These are phyloP conservation scores for Massariosphaeria phaeospora DNA, from an alignment of 495 filamentous ascomycete genomes.

Conservation along the genomic window DNA sequence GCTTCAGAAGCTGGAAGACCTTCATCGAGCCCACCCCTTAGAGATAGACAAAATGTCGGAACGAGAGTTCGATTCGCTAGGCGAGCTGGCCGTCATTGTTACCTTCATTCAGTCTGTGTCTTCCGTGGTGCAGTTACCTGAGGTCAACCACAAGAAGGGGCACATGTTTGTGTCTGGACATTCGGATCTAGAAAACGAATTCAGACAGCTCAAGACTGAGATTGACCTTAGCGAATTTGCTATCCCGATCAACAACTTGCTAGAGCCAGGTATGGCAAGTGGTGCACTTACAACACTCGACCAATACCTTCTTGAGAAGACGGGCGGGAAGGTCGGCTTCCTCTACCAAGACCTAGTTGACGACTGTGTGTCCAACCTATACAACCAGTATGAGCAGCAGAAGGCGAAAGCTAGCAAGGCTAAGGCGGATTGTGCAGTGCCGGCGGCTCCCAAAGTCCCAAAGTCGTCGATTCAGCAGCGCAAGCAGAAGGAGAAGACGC, in stretches of 20 bases:
- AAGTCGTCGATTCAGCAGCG: not conserved
- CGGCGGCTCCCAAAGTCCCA: not conserved
- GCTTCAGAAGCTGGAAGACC: slow-evolving; percentile 8
- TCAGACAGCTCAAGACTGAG: slow-evolving; percentile 8
- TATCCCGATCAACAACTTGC: slow-evolving; percentile 39
- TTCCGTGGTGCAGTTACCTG: not conserved
- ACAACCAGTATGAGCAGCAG: slow-evolving; percentile 4
- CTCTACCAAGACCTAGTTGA: slow-evolving; percentile 40
- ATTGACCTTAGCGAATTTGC: slow-evolving; percentile 39
- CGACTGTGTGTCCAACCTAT: slow-evolving; percentile 34
- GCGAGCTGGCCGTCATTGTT: slow-evolving; percentile 1
- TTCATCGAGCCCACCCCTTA: slow-evolving; percentile 9
- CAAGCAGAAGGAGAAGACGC: slow-evolving; percentile 5
- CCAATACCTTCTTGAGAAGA: slow-evolving; percentile 37
- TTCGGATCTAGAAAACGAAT: slow-evolving; percentile 1
- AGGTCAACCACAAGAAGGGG: not conserved
- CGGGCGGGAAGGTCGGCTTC: slow-evolving; percentile 38
- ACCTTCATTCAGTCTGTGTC: slow-evolving; percentile 9
- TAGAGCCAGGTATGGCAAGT: slow-evolving; percentile 38
- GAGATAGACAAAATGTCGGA: slow-evolving; percentile 8
- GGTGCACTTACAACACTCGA: slow-evolving; percentile 37
- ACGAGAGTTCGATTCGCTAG: slow-evolving; percentile 7
- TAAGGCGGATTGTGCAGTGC: not conserved
- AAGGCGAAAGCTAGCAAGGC: not conserved
- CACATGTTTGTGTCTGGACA: not conserved